phyloP scores from a whole-genome alignment of 768 basidiomycete species.

The Xerocomellus intermedius region DNA sequence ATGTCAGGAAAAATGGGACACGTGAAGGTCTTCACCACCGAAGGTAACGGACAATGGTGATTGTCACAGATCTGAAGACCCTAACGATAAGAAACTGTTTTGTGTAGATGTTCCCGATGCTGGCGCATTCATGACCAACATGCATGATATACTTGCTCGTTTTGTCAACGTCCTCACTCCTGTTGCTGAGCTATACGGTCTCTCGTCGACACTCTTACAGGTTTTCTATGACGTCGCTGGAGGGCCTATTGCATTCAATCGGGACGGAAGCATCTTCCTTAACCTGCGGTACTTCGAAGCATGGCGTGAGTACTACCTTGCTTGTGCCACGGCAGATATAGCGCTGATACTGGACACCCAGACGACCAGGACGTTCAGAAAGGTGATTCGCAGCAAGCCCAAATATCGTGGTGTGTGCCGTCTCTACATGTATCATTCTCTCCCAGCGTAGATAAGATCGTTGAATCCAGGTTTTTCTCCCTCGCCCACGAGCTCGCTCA shows the following conservation, averaged over 20 bases:
- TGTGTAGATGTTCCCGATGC: too few relatives aligned
- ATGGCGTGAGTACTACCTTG: conserved; percentile 63
- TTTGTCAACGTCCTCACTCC: conserved; percentile 68
- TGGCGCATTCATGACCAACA: too few relatives aligned
- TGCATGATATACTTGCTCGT: conserved; percentile 28
- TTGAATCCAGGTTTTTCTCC: background rate
- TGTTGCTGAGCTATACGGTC: conserved; percentile 65
- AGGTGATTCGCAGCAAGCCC: background rate
- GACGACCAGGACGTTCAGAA: conserved; percentile 1
- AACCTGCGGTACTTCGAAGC: conserved; percentile 80
- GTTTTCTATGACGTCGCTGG: conserved; percentile 81
- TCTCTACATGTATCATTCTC: background rate
- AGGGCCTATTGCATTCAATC: conserved; percentile 87
- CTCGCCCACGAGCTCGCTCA: background rate
- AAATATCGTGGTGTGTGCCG: background rate
- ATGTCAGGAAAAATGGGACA: background rate
- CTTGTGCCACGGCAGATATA: too few relatives aligned
- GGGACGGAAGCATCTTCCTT: conserved; percentile 79
- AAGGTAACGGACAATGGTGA: background rate
- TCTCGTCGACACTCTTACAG: conserved; percentile 70
- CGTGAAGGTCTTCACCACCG: background rate
- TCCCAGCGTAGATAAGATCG: background rate
- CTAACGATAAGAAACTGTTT: background rate
- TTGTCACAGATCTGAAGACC: background rate
- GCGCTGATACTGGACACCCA: background rate